These are phyloP conservation scores for Mucor velutinosus DNA, from an alignment of 371 early-diverging fungal genomes.

Conservation along the genomic window DNA sequence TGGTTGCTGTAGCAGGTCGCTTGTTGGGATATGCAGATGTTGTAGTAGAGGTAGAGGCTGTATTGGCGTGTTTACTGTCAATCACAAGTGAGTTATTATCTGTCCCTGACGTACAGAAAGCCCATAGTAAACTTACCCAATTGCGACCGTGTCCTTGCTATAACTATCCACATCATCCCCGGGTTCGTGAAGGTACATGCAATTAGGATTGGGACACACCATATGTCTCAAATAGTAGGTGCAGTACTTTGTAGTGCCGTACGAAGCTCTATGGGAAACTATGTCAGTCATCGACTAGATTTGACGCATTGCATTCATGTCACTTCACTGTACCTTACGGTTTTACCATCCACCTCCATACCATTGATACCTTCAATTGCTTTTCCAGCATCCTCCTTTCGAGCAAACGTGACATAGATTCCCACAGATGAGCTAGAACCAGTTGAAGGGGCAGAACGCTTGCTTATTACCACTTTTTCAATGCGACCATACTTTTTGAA, in stretches of 20 bases:
- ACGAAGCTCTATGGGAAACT: slow-evolving; percentile 55
- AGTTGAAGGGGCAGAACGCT: slow-evolving; percentile 54
- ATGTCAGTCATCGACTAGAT: neutral
- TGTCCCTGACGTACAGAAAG: neutral
- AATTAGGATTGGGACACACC: slow-evolving; percentile 89
- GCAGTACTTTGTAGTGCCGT: slow-evolving; percentile 98
- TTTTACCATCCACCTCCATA: slow-evolving; percentile 79
- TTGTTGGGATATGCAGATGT: slow-evolving; percentile 35
- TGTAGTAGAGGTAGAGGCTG: slow-evolving; percentile 13
- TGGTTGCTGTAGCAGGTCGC: slow-evolving; percentile 24
- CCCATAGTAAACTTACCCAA: slow-evolving; percentile 43
- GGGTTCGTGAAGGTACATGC: slow-evolving; percentile 95
- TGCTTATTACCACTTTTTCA: slow-evolving; percentile 83
- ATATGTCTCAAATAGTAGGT: slow-evolving; percentile 90
- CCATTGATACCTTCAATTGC: slow-evolving; percentile 94
- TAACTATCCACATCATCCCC: slow-evolving; percentile 86
- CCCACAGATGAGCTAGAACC: slow-evolving; percentile 54
- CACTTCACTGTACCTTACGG: slow-evolving; percentile 60
- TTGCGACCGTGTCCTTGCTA: slow-evolving; percentile 51
- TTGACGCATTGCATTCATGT: neutral
- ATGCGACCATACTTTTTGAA: slow-evolving; percentile 97
- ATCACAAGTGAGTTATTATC: neutral
- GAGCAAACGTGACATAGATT: slow-evolving; percentile 89
- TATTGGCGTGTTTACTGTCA: slow-evolving; percentile 27
- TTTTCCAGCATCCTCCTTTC: slow-evolving; percentile 88